These are phyloP conservation scores for Lasiosphaeriaceae sp. DNA, from an alignment of 495 filamentous ascomycete species.

Conservation along the genomic window DNA sequence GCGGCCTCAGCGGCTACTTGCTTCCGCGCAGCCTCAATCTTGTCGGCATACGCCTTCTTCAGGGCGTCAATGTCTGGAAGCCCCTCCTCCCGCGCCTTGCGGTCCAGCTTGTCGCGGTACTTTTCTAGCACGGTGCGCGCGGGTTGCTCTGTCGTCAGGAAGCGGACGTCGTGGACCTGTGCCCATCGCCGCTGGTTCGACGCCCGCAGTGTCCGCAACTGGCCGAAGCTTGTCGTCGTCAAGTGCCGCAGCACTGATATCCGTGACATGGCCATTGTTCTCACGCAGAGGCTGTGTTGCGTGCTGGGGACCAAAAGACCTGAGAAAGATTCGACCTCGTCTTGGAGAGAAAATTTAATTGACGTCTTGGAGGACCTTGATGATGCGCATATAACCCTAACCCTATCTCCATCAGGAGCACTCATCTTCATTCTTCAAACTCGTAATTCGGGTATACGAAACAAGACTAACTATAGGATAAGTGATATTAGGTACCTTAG, in stretches of 20 bases:
- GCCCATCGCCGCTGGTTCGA: conserved; percentile 76
- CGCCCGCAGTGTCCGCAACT: conserved; percentile 21
- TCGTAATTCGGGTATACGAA: no score
- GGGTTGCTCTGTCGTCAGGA: conserved; percentile 58
- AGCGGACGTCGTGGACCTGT: conserved; percentile 86
- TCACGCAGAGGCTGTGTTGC: not conserved
- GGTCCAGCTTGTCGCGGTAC: conserved; percentile 79
- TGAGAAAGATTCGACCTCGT: not conserved
- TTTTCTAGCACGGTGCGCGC: conserved; percentile 69
- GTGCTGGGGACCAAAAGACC: not conserved
- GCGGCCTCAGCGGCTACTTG: conserved; percentile 43
- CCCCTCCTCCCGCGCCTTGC: conserved; percentile 79
- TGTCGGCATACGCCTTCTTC: conserved; percentile 76
- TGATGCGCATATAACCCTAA: not conserved
- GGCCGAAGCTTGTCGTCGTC: conserved; percentile 12
- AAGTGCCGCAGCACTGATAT: conserved; percentile 37
- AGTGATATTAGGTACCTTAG: no score
- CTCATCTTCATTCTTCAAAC: no score
- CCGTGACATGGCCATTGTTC: conserved; percentile 28
- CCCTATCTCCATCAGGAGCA: not conserved
- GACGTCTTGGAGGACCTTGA: not conserved
- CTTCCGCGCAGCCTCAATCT: conserved; percentile 63
- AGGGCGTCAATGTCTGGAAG: conserved; percentile 69
- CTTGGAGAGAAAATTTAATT: not conserved
- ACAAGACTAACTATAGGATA: no score